Conservation (phyloP, 176 grass and related monocot species). For the Saccharum officinarum region DNA sequence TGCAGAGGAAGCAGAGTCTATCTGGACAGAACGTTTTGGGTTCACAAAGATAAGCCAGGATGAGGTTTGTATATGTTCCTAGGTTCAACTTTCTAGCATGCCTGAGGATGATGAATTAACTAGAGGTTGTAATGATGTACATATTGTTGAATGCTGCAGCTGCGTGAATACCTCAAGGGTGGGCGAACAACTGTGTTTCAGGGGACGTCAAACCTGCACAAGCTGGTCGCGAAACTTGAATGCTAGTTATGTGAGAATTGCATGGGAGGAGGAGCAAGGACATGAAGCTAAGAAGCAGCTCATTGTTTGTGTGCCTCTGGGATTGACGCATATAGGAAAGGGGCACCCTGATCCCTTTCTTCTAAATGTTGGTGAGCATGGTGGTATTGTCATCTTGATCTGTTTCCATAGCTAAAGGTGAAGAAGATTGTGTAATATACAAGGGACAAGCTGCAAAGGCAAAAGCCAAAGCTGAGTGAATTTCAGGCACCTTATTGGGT, state of each 20-base stretch:
- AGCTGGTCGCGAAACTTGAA: constrained; percentile 41
- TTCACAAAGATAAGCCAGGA: constrained; percentile 76
- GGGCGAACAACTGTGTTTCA: constrained; percentile 74
- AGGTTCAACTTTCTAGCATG: background rate
- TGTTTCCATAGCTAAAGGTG: background rate
- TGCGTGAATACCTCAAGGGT: constrained; percentile 68
- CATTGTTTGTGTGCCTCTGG: background rate
- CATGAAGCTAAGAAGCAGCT: background rate
- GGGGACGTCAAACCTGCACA: constrained; percentile 81
- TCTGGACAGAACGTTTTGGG: constrained; percentile 87
- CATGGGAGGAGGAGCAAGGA: background rate
- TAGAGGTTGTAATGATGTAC: constrained; percentile 20
- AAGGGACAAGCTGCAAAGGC: background rate
- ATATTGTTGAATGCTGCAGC: constrained; percentile 47
- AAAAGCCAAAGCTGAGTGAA: constrained; percentile 1
- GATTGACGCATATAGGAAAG: constrained; percentile 8
- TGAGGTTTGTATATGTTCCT: constrained; percentile 53
- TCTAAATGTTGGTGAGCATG: background rate
- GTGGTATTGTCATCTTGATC: background rate
- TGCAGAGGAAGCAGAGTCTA: constrained; percentile 76
- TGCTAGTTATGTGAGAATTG: constrained; percentile 12
- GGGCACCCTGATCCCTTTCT: background rate
- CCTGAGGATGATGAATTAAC: background rate
- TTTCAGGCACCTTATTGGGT: background rate
- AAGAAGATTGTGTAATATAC: background rate